phyloP scores from a whole-genome alignment of 2,329 filamentous ascomycete genomes.

The Bipolaris gigantea region DNA sequence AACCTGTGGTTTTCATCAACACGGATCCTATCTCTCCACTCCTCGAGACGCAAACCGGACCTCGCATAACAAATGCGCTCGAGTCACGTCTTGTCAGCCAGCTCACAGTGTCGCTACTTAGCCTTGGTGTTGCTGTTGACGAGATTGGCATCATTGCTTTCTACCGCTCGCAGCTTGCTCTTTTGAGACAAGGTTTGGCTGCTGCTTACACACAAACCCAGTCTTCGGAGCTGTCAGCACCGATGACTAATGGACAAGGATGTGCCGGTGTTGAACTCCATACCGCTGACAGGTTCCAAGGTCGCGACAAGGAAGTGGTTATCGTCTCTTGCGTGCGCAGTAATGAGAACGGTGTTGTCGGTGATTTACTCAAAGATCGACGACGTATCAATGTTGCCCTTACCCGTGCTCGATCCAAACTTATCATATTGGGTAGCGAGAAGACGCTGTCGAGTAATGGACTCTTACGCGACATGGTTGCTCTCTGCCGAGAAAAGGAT shows the following conservation, averaged over 20 bases:
- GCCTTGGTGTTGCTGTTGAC: constrained; percentile 69
- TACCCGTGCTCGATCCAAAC: constrained; percentile 87
- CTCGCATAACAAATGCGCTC: constrained; percentile 83
- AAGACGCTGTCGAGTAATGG: constrained; percentile 71
- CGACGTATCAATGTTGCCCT: constrained; percentile 93
- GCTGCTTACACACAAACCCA: constrained; percentile 49
- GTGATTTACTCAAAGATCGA: constrained; percentile 89
- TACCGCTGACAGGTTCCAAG: constrained; percentile 95
- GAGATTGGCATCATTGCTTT: constrained; percentile 96
- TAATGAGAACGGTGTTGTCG: constrained; percentile 81
- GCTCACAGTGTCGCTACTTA: constrained; percentile 77
- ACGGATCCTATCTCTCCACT: constrained; percentile 72
- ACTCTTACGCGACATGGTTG: constrained; percentile 75
- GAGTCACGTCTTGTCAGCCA: constrained; percentile 79
- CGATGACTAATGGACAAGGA: constrained; percentile 14
- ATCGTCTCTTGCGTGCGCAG: constrained; percentile 85
- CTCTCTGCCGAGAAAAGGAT: constrained; percentile 72
- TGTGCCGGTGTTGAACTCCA: constrained; percentile 77
- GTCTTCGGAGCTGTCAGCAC: constrained; percentile 48
- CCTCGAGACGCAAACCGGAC: constrained; percentile 71
- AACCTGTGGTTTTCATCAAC: constrained; percentile 84
- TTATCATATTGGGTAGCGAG: constrained; percentile 83
- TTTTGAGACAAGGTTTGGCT: constrained; percentile 74
- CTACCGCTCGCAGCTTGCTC: constrained; percentile 86
- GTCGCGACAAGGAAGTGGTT: constrained; percentile 90